phyloP scores from a whole-genome alignment of 2,329 filamentous ascomycete genomes.

The Pyrenochaeta sp. region DNA sequence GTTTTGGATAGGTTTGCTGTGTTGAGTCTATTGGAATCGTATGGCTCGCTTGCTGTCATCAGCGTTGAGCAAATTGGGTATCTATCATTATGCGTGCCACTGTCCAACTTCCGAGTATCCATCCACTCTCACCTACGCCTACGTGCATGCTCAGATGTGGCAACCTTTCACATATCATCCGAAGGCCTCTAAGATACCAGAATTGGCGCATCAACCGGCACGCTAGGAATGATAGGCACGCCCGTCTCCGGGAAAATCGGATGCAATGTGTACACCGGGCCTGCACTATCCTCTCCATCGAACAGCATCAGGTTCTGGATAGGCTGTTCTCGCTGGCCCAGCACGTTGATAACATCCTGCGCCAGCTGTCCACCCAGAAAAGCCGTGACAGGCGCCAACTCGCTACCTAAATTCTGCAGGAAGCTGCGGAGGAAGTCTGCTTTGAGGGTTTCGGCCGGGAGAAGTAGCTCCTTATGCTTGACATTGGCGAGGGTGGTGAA shows the following conservation, averaged over 20 bases:
- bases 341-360: slow-evolving; percentile 96
- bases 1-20: not conserved
- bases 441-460: slow-evolving; percentile 56
- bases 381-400: slow-evolving; percentile 86
- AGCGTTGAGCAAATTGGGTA: slow-evolving; percentile 4
- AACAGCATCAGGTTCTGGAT: slow-evolving; percentile 96
- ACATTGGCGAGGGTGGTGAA: slow-evolving; percentile 82
- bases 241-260: slow-evolving; percentile 61
- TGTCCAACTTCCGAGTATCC: not conserved
- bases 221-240: slow-evolving; percentile 30
- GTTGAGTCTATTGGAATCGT: not conserved
- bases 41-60: slow-evolving; percentile 1
- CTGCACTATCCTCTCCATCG: slow-evolving; percentile 82
- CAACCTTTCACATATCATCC: not conserved
- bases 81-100: not conserved
- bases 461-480: slow-evolving; percentile 73
- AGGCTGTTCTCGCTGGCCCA: slow-evolving; percentile 89
- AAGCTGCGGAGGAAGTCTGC: slow-evolving; percentile 80
- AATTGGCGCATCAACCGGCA: slow-evolving; percentile 33
- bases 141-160: not conserved
- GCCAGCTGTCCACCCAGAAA: slow-evolving; percentile 90
- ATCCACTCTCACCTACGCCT: not conserved
- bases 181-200: slow-evolving; percentile 19
- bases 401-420: slow-evolving; percentile 82
- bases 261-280: slow-evolving; percentile 82